Percentiles rank a stretch among this genome's conserved stretches.
Evolutionary conservation across 176 grass and related monocot species (phyloP).

Genomic region (Musa beccarii): DNA sequence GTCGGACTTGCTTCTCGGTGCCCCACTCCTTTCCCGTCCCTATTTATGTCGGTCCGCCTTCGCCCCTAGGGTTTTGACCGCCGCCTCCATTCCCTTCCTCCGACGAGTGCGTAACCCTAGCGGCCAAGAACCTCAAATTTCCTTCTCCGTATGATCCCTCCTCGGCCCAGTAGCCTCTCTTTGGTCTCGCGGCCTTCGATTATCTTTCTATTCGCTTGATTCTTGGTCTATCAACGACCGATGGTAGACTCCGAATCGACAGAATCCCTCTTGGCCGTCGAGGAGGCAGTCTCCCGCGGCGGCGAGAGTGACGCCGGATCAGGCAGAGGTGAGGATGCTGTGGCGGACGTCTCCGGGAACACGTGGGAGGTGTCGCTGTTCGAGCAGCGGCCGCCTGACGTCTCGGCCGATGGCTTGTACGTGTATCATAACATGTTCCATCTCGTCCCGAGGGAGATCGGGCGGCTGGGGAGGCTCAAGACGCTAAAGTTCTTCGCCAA

Average conservation of each 20-base stretch:
- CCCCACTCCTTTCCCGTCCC: neutral
- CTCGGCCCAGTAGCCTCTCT: neutral
- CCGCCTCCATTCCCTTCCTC: neutral
- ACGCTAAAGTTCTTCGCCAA: slow-evolving; percentile 90
- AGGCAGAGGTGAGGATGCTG: neutral
- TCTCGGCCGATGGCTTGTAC: slow-evolving; percentile 42
- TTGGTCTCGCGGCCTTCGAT: neutral
- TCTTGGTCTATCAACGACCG: neutral
- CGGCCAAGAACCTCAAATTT: neutral
- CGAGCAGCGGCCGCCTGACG: slow-evolving; percentile 17
- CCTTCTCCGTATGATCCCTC: neutral
- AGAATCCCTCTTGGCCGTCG: neutral
- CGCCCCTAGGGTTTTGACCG: neutral
- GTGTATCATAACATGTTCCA: slow-evolving; percentile 75
- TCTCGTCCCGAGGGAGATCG: slow-evolving; percentile 53
- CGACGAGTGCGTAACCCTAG: neutral
- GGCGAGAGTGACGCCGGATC: neutral
- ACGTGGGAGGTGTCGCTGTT: slow-evolving; percentile 67
- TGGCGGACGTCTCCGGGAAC: slow-evolving; percentile 58
- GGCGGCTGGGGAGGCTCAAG: slow-evolving; percentile 39
- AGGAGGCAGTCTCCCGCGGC: neutral
- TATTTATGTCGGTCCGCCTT: neutral
- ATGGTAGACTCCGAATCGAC: neutral
- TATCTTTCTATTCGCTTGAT: neutral
- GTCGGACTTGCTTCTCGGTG: neutral